A percentile compares a stretch with the other conserved stretches of the same genome.
phyloP scores from a whole-genome alignment of 129 eudicot genomes.

The sunflower (Helianthus annuus) region HanXRQr2.0-SUNRISE NC_035447.2:42005689-42006188 shows the following conservation, averaged over 20 bases:
- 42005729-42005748: slow-evolving; percentile 47
- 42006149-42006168: too few relatives aligned
- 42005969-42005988: not conserved
- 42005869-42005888: slow-evolving; percentile 67
- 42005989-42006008: slow-evolving; percentile 4
- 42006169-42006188: too few relatives aligned
- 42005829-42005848: slow-evolving; percentile 50
- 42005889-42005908: slow-evolving; percentile 94
- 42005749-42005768: slow-evolving; percentile 77
- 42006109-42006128: too few relatives aligned
- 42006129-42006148: too few relatives aligned
- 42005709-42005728: slow-evolving; percentile 56
- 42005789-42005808: slow-evolving; percentile 58
- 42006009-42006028: slow-evolving; percentile 20
- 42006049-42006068: slow-evolving; percentile 14
- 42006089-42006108: too few relatives aligned
- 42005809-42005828: slow-evolving; percentile 81
- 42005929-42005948: slow-evolving; percentile 22
- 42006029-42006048: slow-evolving; percentile 60
- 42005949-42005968: not conserved
- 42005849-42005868: slow-evolving; percentile 58
- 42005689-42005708: slow-evolving; percentile 38
- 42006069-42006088: too few relatives aligned
- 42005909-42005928: slow-evolving; percentile 60
- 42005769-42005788: slow-evolving; percentile 70